phyloP scores from a whole-genome alignment of 352 stramenopile species.

The Lagenidium giganteum region DNA sequence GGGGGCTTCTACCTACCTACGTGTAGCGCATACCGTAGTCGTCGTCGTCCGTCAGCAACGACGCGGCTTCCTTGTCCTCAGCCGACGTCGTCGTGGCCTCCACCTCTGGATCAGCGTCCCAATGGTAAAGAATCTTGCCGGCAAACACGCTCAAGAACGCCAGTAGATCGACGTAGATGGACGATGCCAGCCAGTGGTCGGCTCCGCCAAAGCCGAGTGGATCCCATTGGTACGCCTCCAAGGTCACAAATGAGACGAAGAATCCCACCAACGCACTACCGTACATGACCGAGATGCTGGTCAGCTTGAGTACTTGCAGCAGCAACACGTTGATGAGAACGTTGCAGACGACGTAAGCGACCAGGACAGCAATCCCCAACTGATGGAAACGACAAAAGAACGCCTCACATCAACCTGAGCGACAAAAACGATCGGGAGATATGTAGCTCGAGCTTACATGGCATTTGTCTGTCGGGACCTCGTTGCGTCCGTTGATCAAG shows the following conservation, averaged over 20 bases:
- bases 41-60: constrained; percentile 57
- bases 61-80: constrained; percentile 80
- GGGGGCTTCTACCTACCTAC: too few species aligned
- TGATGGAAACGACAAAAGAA: constrained; percentile 18
- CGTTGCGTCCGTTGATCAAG: constrained; percentile 67
- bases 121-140: constrained; percentile 75
- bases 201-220: constrained; percentile 61
- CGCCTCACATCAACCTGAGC: too few species aligned
- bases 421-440: background rate
- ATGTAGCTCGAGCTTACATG: constrained; percentile 33
- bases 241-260: constrained; percentile 58
- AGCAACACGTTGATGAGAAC: constrained; percentile 75
- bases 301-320: constrained; percentile 69
- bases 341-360: constrained; percentile 73
- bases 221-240: constrained; percentile 77
- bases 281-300: constrained; percentile 75
- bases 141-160: constrained; percentile 62
- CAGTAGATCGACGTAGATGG: constrained; percentile 65
- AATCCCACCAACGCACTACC: constrained; percentile 68
- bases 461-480: constrained; percentile 66
- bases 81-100: constrained; percentile 78
- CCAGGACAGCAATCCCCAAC: constrained; percentile 63
- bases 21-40: constrained; percentile 76
- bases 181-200: constrained; percentile 66
- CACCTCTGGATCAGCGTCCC: constrained; percentile 70